Evolutionary conservation across 306 rosid species (phyloP).

Genomic region (Alnus glutinosa): DNA sequence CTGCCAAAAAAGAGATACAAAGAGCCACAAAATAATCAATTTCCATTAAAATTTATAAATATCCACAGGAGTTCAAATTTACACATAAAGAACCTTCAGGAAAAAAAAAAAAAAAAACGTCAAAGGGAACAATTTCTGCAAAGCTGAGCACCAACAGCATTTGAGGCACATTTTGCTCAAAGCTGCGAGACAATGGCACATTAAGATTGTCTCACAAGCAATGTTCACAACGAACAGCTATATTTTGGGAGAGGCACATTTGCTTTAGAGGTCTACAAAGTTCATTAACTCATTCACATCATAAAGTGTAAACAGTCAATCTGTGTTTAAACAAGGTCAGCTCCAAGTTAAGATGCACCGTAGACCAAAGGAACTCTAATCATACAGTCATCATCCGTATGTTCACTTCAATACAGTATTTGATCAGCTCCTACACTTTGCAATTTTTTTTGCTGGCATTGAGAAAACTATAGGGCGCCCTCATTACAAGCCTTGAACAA

Average conservation of each 20-base stretch:
- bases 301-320: not conserved
- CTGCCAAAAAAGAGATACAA: constrained; percentile 50
- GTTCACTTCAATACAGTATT: not conserved
- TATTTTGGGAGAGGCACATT: not conserved
- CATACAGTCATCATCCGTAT: not conserved
- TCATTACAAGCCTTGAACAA: not conserved
- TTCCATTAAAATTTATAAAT: not conserved
- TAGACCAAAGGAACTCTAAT: not conserved
- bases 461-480: not conserved
- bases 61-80: not conserved
- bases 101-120: not conserved
- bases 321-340: not conserved
- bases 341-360: not conserved
- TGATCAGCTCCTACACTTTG: no score
- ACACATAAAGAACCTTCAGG: not conserved
- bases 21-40: constrained; percentile 24
- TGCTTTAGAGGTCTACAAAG: not conserved
- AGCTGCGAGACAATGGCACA: not conserved
- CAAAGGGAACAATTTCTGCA: not conserved
- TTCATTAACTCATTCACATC: not conserved
- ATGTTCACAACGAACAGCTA: not conserved
- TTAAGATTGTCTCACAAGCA: not conserved
- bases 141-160: not conserved
- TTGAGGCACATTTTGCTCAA: not conserved
- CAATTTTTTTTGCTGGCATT: no score